phyloP scores from a whole-genome alignment of 73 alveolate species.

The Paramecium bursaria region DNA sequence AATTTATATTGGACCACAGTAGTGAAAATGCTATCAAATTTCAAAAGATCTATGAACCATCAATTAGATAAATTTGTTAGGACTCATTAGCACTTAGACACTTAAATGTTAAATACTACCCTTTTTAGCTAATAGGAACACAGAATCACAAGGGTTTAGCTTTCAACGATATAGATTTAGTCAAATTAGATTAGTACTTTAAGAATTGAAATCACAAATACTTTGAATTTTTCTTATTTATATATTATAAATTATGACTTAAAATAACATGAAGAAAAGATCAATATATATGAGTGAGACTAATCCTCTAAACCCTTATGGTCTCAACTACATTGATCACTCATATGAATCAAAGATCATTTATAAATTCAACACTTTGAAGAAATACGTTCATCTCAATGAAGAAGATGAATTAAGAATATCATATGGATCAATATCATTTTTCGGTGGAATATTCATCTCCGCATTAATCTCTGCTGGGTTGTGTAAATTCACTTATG shows the following conservation, averaged over 20 bases:
- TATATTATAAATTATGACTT: too few species aligned
- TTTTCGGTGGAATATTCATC: conserved; percentile 44
- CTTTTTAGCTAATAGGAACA: not conserved
- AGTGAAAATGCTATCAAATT: conserved; percentile 30
- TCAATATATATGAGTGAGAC: conserved; percentile 68
- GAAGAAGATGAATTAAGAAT: conserved; percentile 60
- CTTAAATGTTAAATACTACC: not conserved
- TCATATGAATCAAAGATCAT: conserved; percentile 64
- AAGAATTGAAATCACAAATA: too few species aligned
- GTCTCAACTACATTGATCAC: conserved; percentile 55
- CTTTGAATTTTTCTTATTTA: too few species aligned
- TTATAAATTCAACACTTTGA: conserved; percentile 54
- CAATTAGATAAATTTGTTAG: conserved; percentile 20
- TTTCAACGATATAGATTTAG: not conserved
- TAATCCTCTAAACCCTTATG: conserved; percentile 69
- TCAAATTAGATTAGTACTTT: too few species aligned
- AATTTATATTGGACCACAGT: not conserved
- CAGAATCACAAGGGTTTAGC: not conserved
- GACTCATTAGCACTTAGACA: conserved; percentile 35
- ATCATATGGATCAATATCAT: conserved; percentile 19
- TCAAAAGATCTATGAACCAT: conserved; percentile 22
- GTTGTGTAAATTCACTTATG: conserved; percentile 1
- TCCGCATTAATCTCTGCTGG: conserved; percentile 31
- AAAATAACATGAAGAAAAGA: too few species aligned
- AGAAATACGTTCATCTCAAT: conserved; percentile 53